Evolutionary conservation across 106 monocot species (phyloP), one percentile per base, ranked within the genome.

Genomic region (Ottelia alismoides): DNA sequence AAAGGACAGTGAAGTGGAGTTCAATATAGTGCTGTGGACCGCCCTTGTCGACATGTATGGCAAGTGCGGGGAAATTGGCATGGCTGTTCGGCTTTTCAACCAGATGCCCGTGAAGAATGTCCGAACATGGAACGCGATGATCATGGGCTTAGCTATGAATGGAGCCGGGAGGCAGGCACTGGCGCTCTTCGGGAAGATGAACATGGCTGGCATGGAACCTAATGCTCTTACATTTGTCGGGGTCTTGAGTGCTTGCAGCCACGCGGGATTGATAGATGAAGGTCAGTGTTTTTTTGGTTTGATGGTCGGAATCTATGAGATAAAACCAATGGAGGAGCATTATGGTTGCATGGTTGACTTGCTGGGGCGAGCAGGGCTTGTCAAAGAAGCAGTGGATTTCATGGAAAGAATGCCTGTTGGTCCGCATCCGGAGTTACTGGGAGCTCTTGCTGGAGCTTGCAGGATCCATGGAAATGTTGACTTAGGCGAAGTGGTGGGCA

Each of bases 31-130:
- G 19, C 78, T 63, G 74, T 71, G n/a, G 25, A 70, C 65, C 58
- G 60, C 74, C 6, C 56, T 83, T 19, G 64, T 83, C 52, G 74
- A 78, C 53, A 75, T 83, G 83, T 83, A 83, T 27, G 63, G 61
- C 26, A 83, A 78, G 44, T 83, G 21, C 5, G 4, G n/a, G n/a
- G 2, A 11, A 0, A 6, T 57, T 1, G 5, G 23, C 3, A 1
- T 22, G 11, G 56, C 56, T 20, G 29, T 31, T 22, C 20, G 19
- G 30, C 23, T 57, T 10, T 57, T 31, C 12, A 14, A 31, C 17
- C 20, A 57, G 30, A 31, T 22, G 30, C 56, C 31, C 20, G 17
- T 20, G 2, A 30, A 27, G n/a, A 31, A 57, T 22, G 30, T 40
- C 56, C 10, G 19, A 19, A 31, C 56, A n/a, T 35, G 32, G 32